phyloP scores from a whole-genome alignment of 2,329 filamentous ascomycete species.

The Aspergillus sp. region DNA sequence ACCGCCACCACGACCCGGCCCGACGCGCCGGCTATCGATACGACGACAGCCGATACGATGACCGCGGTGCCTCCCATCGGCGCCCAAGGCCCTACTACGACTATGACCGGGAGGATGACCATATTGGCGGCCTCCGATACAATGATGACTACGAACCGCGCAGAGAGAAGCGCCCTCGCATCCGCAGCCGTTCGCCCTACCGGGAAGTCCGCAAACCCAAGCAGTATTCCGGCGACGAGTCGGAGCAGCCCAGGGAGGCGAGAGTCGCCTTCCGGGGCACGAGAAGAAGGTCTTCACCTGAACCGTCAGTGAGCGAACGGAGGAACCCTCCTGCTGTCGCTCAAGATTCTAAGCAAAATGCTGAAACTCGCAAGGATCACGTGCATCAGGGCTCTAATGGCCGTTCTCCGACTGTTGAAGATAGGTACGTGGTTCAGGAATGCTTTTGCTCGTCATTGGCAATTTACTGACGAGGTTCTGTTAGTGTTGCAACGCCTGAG shows the following conservation, averaged over 20 bases:
- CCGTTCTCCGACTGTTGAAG: constrained; percentile 31
- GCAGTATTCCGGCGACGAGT: constrained; percentile 37
- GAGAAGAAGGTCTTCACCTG: constrained; percentile 51
- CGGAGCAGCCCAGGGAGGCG: constrained; percentile 24
- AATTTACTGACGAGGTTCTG: constrained; percentile 11
- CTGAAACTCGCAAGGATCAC: constrained; percentile 66
- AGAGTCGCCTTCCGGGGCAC: constrained; percentile 27
- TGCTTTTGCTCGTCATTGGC: neutral
- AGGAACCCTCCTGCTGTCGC: constrained; percentile 58
- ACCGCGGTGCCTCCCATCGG: constrained; percentile 34
- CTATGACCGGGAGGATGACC: constrained; percentile 47
- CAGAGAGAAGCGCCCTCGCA: constrained; percentile 56
- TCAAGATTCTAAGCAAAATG: constrained; percentile 59
- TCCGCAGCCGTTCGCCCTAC: constrained; percentile 51
- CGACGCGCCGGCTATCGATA: constrained; percentile 36
- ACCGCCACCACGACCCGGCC: constrained; percentile 29
- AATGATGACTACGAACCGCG: constrained; percentile 49
- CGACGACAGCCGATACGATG: constrained; percentile 37
- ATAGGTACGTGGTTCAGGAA: constrained; percentile 41
- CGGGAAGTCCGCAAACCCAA: constrained; percentile 37
- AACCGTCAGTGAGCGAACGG: constrained; percentile 64
- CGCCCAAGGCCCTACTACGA: constrained; percentile 47
- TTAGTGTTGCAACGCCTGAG: constrained; percentile 13
- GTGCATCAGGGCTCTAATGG: constrained; percentile 48
- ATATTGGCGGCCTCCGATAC: constrained; percentile 43